Conservation (phyloP, 768 basidiomycete genomes). For the Saitozyma sp. region DNA sequence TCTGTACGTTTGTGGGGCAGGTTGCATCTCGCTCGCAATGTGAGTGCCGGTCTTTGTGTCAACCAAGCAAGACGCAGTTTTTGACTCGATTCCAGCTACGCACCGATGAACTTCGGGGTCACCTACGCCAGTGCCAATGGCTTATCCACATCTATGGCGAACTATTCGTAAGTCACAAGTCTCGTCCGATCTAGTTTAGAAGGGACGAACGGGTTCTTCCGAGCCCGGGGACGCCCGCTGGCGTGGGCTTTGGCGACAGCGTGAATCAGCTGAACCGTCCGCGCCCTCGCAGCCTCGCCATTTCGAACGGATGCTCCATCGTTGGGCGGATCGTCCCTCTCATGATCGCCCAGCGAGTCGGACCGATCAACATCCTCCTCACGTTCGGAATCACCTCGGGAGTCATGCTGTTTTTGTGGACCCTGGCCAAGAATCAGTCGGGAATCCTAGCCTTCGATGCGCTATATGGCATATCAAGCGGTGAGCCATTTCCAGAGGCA, state of each 20-base stretch:
- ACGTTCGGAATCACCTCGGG: conserved; percentile 64
- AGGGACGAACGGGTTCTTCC: background rate
- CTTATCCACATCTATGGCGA: conserved; percentile 17
- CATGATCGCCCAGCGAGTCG: conserved; percentile 51
- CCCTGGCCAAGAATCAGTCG: conserved; percentile 43
- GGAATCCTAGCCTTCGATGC: conserved; percentile 28
- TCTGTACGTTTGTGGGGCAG: conserved; percentile 62
- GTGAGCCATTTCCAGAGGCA: conserved; percentile 8
- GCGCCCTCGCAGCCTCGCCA: conserved; percentile 25
- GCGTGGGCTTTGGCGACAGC: too few relatives aligned
- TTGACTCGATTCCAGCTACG: conserved; percentile 54
- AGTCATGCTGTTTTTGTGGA: conserved; percentile 69
- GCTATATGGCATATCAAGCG: conserved; percentile 28
- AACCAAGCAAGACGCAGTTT: background rate
- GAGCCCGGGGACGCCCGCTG: too few relatives aligned
- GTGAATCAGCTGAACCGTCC: background rate
- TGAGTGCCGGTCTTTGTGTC: background rate
- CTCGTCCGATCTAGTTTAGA: background rate
- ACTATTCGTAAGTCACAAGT: conserved; percentile 31
- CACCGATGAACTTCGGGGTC: conserved; percentile 54
- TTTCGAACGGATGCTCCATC: conserved; percentile 42
- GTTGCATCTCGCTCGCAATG: conserved; percentile 66
- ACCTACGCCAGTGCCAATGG: conserved; percentile 18
- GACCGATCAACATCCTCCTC: conserved; percentile 68
- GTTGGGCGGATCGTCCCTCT: conserved; percentile 46